Evolutionary conservation across 768 basidiomycete species (phyloP).

Genomic region (Lyophyllum shimeji): DNA sequence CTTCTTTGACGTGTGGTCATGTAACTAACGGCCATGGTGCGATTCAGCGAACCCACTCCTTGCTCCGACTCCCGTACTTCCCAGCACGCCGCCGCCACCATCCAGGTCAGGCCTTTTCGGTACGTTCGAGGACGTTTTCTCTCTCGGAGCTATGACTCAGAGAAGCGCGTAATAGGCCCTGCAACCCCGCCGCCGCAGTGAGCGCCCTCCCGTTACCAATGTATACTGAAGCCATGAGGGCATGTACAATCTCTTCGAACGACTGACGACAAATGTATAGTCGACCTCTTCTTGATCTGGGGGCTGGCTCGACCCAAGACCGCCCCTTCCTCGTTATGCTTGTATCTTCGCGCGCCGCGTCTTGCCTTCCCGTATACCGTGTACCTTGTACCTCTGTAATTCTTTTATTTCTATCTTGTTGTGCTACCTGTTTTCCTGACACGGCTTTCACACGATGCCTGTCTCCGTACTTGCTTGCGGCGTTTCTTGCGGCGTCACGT

Average conservation of each 20-base stretch:
- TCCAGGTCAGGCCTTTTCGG: slow-evolving; percentile 1
- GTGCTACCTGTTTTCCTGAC: neutral
- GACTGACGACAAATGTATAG: neutral
- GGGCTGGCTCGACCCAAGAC: too few relatives aligned
- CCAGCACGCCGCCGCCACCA: slow-evolving; percentile 5
- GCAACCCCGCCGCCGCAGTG: neutral
- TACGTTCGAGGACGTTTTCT: neutral
- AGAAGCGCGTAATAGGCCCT: neutral
- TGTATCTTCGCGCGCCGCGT: neutral
- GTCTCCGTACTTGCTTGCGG: too few relatives aligned
- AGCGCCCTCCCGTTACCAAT: neutral
- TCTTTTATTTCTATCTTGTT: neutral
- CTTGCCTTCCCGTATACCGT: neutral
- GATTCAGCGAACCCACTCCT: slow-evolving; percentile 13
- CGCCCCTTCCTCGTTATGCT: too few relatives aligned
- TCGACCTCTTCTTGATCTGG: neutral
- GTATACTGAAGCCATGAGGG: neutral
- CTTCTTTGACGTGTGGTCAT: neutral
- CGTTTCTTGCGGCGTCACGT: too few relatives aligned
- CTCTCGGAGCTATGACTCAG: too few relatives aligned
- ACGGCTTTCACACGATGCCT: neutral
- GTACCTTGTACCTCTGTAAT: neutral
- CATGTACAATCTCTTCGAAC: neutral
- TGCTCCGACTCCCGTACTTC: slow-evolving; percentile 11
- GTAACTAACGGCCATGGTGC: neutral